A percentile compares a stretch with the other conserved stretches of the same genome.
phyloP scores from a whole-genome alignment of 768 basidiomycete genomes.

The Lactarius psammicola region DNA sequence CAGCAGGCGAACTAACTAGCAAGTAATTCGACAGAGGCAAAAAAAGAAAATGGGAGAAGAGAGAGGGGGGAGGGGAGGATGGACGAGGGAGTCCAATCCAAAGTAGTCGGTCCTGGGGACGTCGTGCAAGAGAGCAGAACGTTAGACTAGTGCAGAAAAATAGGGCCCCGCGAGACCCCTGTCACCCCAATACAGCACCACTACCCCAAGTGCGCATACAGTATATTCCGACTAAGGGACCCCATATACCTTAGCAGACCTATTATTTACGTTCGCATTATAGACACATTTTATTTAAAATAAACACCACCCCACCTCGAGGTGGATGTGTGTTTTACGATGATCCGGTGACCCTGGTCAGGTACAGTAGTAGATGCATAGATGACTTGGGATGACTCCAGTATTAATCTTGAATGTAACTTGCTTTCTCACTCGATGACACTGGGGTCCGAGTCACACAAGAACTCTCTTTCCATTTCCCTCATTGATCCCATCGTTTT shows the following conservation, averaged over 20 bases:
- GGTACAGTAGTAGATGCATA: background rate
- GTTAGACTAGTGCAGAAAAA: slow-evolving; percentile 1
- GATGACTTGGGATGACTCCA: no score
- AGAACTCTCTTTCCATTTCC: slow-evolving; percentile 41
- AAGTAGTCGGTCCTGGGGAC: slow-evolving; percentile 29
- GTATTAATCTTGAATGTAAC: background rate
- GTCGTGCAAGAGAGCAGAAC: slow-evolving; percentile 17
- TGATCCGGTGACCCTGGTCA: background rate
- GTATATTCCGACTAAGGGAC: background rate
- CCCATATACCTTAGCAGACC: background rate
- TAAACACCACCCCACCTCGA: background rate
- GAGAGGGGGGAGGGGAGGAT: slow-evolving; percentile 17
- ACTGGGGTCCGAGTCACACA: slow-evolving; percentile 5
- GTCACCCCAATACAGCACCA: background rate
- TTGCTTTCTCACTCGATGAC: background rate
- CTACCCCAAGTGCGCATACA: background rate
- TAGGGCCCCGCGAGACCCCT: background rate
- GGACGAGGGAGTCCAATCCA: slow-evolving; percentile 30
- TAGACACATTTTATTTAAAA: background rate
- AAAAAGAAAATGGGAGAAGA: slow-evolving; percentile 14
- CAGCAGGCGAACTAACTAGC: slow-evolving; percentile 32
- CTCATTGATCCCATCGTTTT: slow-evolving; percentile 58
- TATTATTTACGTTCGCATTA: background rate
- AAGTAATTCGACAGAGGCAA: slow-evolving; percentile 29
- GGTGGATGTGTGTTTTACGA: background rate